phyloP scores from a whole-genome alignment of 225 moss, liverwort and hornwort genomes.

The Polytrichum commune region DNA sequence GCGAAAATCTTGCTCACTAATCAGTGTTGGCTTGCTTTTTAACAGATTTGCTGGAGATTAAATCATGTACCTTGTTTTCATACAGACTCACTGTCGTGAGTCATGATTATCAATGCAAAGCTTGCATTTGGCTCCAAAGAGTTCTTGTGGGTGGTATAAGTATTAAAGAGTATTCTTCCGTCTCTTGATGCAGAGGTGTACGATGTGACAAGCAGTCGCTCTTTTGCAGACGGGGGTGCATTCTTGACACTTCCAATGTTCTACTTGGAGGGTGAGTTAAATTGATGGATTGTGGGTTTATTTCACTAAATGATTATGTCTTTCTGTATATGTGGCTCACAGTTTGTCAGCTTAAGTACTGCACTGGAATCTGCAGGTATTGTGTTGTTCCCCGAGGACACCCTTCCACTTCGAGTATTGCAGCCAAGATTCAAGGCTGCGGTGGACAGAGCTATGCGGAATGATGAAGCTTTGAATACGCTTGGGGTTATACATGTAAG shows the following conservation, averaged over 20 bases:
- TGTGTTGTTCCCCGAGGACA: conserved; percentile 89
- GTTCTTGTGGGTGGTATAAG: no score
- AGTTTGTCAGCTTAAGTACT: no score
- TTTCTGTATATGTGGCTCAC: not conserved
- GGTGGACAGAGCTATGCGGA: conserved; percentile 85
- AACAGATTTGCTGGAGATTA: no score
- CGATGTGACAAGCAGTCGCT: conserved; percentile 60
- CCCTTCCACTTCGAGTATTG: conserved; percentile 82
- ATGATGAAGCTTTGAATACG: conserved; percentile 75
- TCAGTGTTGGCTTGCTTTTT: no score
- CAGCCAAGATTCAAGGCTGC: conserved; percentile 93
- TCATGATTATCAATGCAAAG: no score
- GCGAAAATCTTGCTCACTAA: no score
- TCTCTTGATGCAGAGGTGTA: conserved; percentile 69
- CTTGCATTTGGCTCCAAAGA: no score
- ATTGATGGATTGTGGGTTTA: no score
- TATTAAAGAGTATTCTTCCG: not conserved
- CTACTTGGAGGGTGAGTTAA: conserved; percentile 79
- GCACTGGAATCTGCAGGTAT: conserved; percentile 48
- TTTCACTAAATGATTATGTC: not conserved
- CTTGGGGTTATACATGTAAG: conserved; percentile 92
- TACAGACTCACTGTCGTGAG: no score
- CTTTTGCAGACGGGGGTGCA: conserved; percentile 78
- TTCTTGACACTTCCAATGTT: conserved; percentile 88
- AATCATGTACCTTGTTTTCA: no score